These are phyloP conservation scores for Eucommia ulmoides DNA, from an alignment of 257 asterid species.

Conservation along the genomic window DNA sequence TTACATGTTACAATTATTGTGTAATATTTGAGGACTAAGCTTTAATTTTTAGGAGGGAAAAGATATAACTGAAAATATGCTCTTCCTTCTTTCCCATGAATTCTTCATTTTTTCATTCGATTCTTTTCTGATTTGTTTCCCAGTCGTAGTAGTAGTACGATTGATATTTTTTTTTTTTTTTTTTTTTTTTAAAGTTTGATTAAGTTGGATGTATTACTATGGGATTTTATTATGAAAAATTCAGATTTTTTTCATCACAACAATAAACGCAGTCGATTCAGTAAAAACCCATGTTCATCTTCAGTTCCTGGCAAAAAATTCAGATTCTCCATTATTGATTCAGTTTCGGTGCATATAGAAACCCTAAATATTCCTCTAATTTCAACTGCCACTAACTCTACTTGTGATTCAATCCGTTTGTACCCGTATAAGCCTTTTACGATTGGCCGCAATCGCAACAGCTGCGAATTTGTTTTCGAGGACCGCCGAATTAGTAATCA, in stretches of 20 bases:
- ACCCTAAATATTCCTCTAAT: conserved; percentile 43
- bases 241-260: conserved; percentile 32
- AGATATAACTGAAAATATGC: no score
- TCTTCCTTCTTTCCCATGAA: no score
- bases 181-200: no score
- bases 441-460: conserved; percentile 41
- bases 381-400: conserved; percentile 24
- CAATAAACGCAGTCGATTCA: conserved; percentile 25
- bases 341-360: conserved; percentile 35
- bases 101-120: no score
- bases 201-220: no score
- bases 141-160: no score
- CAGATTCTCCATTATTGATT: conserved; percentile 19
- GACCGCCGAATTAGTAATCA: conserved; percentile 53
- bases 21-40: no score
- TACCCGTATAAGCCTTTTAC: conserved; percentile 46
- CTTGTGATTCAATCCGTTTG: conserved; percentile 35
- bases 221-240: conserved; percentile 28
- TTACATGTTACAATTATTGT: no score
- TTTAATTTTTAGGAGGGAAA: no score
- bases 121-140: no score
- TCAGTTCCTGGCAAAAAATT: conserved; percentile 24
- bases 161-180: no score
- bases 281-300: conserved; percentile 1
- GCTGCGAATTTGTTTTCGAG: conserved; percentile 41